Percentiles rank a stretch among this genome's conserved stretches.
Conservation (phyloP, 2,329 filamentous ascomycete species). For the Pestalotiopsis sp. region DNA sequence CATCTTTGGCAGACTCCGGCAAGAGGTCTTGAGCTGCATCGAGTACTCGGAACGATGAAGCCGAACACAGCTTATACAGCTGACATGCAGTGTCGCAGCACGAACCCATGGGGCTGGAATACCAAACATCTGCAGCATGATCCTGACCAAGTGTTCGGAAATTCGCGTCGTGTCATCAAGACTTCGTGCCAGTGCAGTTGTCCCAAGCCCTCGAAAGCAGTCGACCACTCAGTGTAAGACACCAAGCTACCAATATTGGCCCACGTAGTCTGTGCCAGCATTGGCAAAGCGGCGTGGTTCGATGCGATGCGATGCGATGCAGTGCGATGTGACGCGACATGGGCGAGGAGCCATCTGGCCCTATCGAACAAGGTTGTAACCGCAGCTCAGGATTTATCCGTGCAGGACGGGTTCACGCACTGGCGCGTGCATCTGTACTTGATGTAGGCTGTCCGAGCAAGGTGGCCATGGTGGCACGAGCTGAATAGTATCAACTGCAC, state of each 20-base stretch:
- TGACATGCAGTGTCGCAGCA: conserved; percentile 9
- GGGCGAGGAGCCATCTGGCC: background rate
- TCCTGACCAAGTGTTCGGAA: conserved; percentile 1
- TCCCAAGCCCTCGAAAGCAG: background rate
- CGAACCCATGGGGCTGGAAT: conserved; percentile 11
- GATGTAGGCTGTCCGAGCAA: background rate
- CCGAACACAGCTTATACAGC: background rate
- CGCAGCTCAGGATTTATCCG: background rate
- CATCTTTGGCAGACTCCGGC: background rate
- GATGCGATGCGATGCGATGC: background rate
- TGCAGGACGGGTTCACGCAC: background rate
- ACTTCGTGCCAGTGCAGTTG: background rate
- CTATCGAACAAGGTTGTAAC: background rate
- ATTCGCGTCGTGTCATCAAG: background rate
- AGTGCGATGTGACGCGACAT: background rate
- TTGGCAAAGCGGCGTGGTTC: background rate
- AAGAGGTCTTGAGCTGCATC: background rate
- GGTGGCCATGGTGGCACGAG: background rate
- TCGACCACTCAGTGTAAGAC: background rate
- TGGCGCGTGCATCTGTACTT: background rate
- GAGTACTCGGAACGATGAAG: background rate
- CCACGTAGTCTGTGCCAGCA: background rate
- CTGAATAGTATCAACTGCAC: background rate
- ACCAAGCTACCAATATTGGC: background rate
- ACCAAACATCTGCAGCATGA: conserved; percentile 25